Percentiles rank a stretch among this genome's conserved stretches.
Conservation (phyloP, 2,329 filamentous ascomycete genomes). For the Fusarium siculi region DNA sequence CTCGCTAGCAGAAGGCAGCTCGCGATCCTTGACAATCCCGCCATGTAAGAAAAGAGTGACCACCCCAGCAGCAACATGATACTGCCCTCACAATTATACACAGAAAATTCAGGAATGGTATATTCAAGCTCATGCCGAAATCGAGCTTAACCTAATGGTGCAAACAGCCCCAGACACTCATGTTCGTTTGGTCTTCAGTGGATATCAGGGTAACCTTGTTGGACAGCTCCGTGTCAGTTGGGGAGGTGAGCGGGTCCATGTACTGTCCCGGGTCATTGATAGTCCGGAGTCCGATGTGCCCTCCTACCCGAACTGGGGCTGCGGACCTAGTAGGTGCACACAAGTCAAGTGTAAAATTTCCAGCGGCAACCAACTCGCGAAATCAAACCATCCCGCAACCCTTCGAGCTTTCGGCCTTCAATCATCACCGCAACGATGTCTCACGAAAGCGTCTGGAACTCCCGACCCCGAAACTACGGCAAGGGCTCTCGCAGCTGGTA, state of each 20-base stretch:
- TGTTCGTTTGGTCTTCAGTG: conserved; percentile 1
- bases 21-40: neutral
- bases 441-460: conserved; percentile 99
- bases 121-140: neutral
- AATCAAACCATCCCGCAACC: conserved; percentile 48
- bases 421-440: conserved; percentile 64
- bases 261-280: neutral
- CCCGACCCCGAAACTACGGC: conserved; percentile 95
- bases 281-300: conserved; percentile 8
- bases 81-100: neutral
- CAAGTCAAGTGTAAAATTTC: conserved; percentile 49
- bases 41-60: neutral
- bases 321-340: conserved; percentile 49
- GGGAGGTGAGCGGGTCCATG: neutral
- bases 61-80: too few relatives aligned
- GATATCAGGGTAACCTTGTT: conserved; percentile 16
- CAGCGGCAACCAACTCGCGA: conserved; percentile 47
- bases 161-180: neutral
- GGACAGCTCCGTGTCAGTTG: neutral
- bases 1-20: neutral
- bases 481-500: conserved; percentile 96
- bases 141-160: neutral
- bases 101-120: neutral
- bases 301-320: conserved; percentile 48
- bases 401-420: conserved; percentile 44